Evolutionary conservation across 768 basidiomycete species (phyloP), one percentile per base, ranked within the genome.

Genomic region (Boletus eberwhitei): DNA sequence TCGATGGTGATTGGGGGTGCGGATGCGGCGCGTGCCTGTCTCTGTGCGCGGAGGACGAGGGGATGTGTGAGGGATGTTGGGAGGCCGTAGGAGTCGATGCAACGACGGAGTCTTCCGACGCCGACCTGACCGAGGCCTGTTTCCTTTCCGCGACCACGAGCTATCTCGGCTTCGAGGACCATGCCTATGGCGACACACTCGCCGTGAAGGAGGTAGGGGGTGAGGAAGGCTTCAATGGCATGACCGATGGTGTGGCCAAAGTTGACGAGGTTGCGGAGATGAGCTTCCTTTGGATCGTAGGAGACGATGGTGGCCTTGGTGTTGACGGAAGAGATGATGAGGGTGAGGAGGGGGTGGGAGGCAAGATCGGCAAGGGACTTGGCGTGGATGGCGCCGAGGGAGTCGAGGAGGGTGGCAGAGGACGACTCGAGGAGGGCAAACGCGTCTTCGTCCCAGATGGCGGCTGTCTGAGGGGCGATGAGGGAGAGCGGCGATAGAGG

Each of bases 171-270:
- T 70, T 99, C 97, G 42, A 98, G 83, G 52, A 98, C 88, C 87
- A 98, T 98, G 4, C 97, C 97, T 26, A 98, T 81, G 53, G 88
- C 85, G 64, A 99, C 86, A 63, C 96, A 98, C 72, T 99, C 97
- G 40, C 97, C 97, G 62, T 99, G 97, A 12, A 99, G 83, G 58
- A 98, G 88, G 16, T 86, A 81, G 19, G 96, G 96, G 0, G 96
- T 96, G 52, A 98, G 76, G 37, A 98, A 84, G 8, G 94, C 97
- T 74, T 99, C 97, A 64, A 98, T 95, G 16, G 96, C 97, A 74
- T 99, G 97, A 0, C 97, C 97, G 64, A 99, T 95, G 40, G 90
- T 93, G 72, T 99, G 97, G 1, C 97, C 97, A 66, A 98, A 98
- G 74, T 99, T 99, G 77, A 99, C 96, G 50, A 99, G 86, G 76